Base-by-base conservation (phyloP, 305 asterid genomes). In the Lippia alba region DNA sequence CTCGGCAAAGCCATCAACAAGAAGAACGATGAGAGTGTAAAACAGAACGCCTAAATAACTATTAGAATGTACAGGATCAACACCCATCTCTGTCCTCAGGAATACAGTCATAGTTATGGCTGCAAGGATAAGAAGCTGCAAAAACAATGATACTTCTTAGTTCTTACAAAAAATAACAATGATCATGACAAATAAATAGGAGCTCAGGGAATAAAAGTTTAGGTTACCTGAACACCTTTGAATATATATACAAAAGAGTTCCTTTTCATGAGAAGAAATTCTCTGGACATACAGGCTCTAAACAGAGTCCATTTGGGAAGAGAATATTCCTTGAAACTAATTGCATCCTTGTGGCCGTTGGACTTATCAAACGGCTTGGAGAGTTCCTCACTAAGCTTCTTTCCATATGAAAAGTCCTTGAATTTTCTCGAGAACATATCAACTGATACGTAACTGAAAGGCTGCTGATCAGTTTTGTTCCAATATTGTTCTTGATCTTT, bases 401-500 rank as follows among this genome's bases (percentile, higher is more conserved):
- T 67, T 12, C 84, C 88, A n/a, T 46, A 46, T 6, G 64, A 44
- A 8, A 86, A 85, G 56, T 79, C 86, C 48, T 61, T 77, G 54
- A 58, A 85, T 63, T 76, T 85, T 67, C 68, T 78, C 9, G 91
- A 80, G 18, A 89, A 73, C 15, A 30, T 64, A 70, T 81, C 81
- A n/a, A 80, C 76, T 39, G 88, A 76, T 40, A 66, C 48, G 76
- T 80, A 86, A 14, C 57, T 74, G 68, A 85, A 82, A 30, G 81
- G 49, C 20, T 65, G 78, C 30, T 60, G 70, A 11, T 74, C 53
- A 16, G n/a, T n/a, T n/a, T n/a, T n/a, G n/a, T 45, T 33, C 96
- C 96, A 89, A 67, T 85, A 89, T 48, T 87, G 91, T 63, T 79
- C 88, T 77, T 87, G 96, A 81, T 89, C 96, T 50, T 85, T 89